A percentile compares a stretch with the other conserved stretches of the same genome.
Evolutionary conservation across 2,329 filamentous ascomycete genomes (phyloP).

Genomic region (Talaromyces atroroseus): DNA sequence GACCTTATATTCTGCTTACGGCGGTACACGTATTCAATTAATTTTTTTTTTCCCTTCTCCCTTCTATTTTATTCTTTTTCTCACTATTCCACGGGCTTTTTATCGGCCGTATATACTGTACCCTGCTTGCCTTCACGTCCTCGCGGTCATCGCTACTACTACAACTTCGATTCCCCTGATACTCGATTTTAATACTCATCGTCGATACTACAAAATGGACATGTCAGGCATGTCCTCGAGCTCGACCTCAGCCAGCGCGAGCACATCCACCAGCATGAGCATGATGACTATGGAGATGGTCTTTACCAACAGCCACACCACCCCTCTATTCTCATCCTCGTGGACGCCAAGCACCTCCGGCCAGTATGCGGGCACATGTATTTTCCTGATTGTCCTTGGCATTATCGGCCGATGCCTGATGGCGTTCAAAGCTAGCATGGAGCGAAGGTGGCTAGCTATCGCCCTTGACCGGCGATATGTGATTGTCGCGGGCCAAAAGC

Average conservation of each 20-base stretch:
- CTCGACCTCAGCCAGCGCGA: slow-evolving; percentile 1
- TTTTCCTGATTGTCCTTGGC: slow-evolving; percentile 78
- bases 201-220: neutral
- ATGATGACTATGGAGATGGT: slow-evolving; percentile 32
- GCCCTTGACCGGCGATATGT: slow-evolving; percentile 74
- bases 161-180: neutral
- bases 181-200: neutral
- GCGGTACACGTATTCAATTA: too few species aligned
- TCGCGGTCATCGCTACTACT: neutral
- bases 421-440: slow-evolving; percentile 58
- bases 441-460: slow-evolving; percentile 62
- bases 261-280: slow-evolving; percentile 13
- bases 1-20: neutral
- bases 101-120: neutral
- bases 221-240: slow-evolving; percentile 4
- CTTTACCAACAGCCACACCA: slow-evolving; percentile 54
- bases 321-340: slow-evolving; percentile 58
- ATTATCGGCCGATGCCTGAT: slow-evolving; percentile 64
- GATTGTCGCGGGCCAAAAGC: slow-evolving; percentile 60
- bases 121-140: neutral
- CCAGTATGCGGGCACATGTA: slow-evolving; percentile 80
- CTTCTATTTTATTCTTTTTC: neutral
- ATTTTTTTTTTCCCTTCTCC: neutral
- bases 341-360: slow-evolving; percentile 71
- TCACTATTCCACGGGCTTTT: neutral